Percentiles rank a stretch among this genome's conserved stretches.
Conservation (phyloP, 208 protist genomes). For the Acanthamoeba quina region DNA sequence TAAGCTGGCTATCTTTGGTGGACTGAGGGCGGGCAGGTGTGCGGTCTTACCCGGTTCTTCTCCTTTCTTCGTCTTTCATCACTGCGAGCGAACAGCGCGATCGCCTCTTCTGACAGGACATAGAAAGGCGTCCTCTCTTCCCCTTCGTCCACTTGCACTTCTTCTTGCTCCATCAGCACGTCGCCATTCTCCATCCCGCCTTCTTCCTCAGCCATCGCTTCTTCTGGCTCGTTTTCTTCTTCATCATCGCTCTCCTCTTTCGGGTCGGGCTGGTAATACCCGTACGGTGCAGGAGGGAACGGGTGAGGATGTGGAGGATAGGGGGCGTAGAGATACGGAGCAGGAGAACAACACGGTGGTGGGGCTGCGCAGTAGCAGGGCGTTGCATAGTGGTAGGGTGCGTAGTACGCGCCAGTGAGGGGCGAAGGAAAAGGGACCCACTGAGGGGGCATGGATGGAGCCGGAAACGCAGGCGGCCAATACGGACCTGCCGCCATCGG, state of each 20-base stretch:
- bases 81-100: background rate
- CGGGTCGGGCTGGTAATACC: background rate
- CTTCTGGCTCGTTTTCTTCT: background rate
- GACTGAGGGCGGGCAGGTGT: background rate
- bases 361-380: background rate
- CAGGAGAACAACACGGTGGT: background rate
- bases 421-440: too few species aligned
- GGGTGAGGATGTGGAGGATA: background rate
- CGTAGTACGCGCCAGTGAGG: too few species aligned
- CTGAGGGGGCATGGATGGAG: too few species aligned
- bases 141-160: background rate
- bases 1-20: background rate
- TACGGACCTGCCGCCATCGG: too few species aligned
- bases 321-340: background rate
- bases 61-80: background rate
- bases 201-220: background rate
- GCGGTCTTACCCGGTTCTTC: slow-evolving; percentile 6
- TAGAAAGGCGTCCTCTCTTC: slow-evolving; percentile 13
- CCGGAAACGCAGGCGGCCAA: too few species aligned
- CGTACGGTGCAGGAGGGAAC: background rate
- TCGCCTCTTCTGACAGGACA: background rate
- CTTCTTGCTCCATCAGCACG: background rate
- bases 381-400: too few species aligned
- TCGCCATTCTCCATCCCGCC: background rate
- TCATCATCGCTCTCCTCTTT: background rate